Conservation (phyloP, 139 green algal genomes). For the Micractinium sp. region DNA sequence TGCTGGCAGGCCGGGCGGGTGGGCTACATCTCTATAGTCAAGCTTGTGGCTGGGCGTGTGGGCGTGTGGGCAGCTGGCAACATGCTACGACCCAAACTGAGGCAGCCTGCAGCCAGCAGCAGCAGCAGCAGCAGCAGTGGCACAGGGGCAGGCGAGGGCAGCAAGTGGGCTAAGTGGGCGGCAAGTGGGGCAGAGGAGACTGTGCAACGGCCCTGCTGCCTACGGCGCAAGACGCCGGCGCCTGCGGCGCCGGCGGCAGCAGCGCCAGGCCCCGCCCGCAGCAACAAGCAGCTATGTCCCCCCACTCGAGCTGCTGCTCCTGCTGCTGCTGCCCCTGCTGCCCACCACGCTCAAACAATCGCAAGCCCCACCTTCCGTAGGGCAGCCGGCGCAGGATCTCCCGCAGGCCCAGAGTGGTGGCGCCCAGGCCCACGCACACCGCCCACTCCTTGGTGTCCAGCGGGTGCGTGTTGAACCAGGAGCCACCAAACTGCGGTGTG, state of each 20-base stretch:
- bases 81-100: background rate
- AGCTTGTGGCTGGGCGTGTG: background rate
- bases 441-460: conserved; percentile 71
- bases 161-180: too few species aligned
- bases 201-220: too few species aligned
- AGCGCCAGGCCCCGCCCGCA: too few species aligned
- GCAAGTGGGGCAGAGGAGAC: too few species aligned
- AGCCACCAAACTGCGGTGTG: conserved; percentile 75
- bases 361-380: conserved; percentile 2
- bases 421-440: conserved; percentile 73
- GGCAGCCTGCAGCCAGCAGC: background rate
- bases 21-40: too few species aligned
- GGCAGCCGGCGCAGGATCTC: conserved; percentile 51
- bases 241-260: too few species aligned
- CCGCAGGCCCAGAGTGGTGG: conserved; percentile 59
- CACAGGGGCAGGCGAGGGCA: too few species aligned
- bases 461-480: conserved; percentile 74
- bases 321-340: background rate
- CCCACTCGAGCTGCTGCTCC: background rate
- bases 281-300: too few species aligned
- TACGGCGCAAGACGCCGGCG: too few species aligned
- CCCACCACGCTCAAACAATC: background rate
- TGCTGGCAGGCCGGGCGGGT: background rate
- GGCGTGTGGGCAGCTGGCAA: background rate
- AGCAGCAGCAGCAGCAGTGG: background rate